Percentiles rank a stretch among this genome's conserved stretches.
These are phyloP conservation scores for Apiospora marii DNA, from an alignment of 2,329 filamentous ascomycete genomes.

Conservation along the genomic window DNA sequence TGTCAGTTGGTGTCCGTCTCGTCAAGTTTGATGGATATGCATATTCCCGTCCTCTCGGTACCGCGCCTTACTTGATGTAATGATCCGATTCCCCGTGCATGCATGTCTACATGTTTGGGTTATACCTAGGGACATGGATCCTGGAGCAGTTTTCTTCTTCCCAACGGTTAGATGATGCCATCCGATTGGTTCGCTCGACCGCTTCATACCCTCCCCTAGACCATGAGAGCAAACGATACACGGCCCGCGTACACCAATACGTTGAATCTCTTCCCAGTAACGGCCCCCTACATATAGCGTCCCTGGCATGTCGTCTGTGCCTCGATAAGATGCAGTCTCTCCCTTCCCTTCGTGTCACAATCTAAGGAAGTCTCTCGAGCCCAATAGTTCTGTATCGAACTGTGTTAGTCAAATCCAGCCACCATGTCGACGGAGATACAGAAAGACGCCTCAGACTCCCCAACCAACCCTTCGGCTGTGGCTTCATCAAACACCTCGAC, in stretches of 20 bases:
- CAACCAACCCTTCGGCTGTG: neutral
- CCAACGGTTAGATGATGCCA: neutral
- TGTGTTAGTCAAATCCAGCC: neutral
- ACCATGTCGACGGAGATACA: neutral
- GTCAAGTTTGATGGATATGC: neutral
- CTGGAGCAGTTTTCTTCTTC: neutral
- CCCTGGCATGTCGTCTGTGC: neutral
- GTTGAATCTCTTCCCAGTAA: neutral
- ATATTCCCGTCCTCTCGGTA: neutral
- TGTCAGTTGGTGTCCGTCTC: neutral
- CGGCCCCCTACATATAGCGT: neutral
- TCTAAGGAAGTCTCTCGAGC: neutral
- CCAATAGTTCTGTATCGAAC: neutral
- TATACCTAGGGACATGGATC: too few relatives aligned
- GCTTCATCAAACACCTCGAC: neutral
- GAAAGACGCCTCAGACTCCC: neutral
- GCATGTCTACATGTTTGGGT: neutral
- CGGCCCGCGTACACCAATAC: neutral
- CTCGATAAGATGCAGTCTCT: neutral
- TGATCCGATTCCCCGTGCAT: neutral
- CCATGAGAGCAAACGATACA: neutral
- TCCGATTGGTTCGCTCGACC: neutral
- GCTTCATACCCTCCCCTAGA: neutral
- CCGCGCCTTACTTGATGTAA: neutral
- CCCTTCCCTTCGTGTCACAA: neutral